These are phyloP conservation scores for Canna indica DNA, from an alignment of 176 grass and related monocot species.

Conservation along the genomic window DNA sequence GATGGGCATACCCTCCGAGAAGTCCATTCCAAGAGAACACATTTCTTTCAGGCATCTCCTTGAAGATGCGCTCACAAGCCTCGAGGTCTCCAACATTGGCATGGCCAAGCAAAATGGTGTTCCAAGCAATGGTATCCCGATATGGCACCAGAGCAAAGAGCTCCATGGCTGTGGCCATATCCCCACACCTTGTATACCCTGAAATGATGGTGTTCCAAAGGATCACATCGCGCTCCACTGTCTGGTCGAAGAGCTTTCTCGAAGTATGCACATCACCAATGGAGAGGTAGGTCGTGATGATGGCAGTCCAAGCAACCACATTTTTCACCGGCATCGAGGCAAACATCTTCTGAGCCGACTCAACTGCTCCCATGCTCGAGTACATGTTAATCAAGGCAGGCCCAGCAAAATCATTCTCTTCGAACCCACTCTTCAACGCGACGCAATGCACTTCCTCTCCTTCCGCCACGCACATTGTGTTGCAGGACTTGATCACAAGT, in stretches of 20 bases:
- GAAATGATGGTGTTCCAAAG: constrained; percentile 14
- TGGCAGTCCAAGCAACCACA: constrained; percentile 8
- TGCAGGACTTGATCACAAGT: constrained; percentile 17
- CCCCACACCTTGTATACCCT: neutral
- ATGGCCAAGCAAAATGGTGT: constrained; percentile 2
- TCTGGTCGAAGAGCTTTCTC: neutral
- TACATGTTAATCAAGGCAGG: constrained; percentile 12
- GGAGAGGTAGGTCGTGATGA: constrained; percentile 12
- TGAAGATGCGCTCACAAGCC: neutral
- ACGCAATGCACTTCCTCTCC: constrained; percentile 10
- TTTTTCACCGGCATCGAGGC: constrained; percentile 6
- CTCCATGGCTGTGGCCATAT: neutral
- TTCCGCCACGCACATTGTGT: neutral
- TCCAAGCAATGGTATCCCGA: constrained; percentile 9
- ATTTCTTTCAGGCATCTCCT: constrained; percentile 17
- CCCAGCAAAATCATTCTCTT: neutral
- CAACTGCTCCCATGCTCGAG: neutral
- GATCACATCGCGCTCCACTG: neutral
- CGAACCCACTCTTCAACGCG: constrained; percentile 9
- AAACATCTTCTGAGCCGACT: neutral
- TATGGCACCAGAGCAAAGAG: constrained; percentile 7
- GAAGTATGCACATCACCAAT: neutral
- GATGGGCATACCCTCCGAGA: neutral
- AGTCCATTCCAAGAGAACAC: constrained; percentile 16
- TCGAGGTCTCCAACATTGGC: neutral